Percentiles rank a stretch among this genome's conserved stretches.
Evolutionary conservation across 352 stramenopile species (phyloP).

Genomic region (Phytopythium kandeliae): DNA sequence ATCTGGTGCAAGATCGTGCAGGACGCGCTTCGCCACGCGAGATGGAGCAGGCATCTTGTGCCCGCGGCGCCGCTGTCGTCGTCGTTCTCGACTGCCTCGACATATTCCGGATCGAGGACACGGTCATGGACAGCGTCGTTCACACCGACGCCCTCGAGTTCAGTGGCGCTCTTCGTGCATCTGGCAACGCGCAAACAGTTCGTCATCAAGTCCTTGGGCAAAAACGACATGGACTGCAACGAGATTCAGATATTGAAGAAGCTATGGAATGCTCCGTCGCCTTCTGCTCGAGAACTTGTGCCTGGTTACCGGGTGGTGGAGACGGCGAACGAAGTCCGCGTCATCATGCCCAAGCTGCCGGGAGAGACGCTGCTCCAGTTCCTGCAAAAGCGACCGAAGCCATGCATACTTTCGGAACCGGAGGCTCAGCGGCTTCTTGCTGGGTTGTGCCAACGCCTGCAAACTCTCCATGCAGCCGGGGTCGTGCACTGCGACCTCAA

Average conservation of each 20-base stretch:
- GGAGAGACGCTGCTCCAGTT: conserved; percentile 40
- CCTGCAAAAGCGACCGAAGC: conserved; percentile 14
- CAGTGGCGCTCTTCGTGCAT: conserved; percentile 4
- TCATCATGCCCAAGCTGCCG: conserved; percentile 52
- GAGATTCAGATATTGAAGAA: conserved; percentile 41
- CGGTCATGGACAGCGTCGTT: background rate
- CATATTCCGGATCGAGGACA: background rate
- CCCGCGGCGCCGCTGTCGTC: conserved; percentile 7
- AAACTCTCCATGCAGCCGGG: conserved; percentile 87
- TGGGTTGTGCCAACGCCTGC: conserved; percentile 70
- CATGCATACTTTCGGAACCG: conserved; percentile 17
- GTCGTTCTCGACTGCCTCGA: background rate
- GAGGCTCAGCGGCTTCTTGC: conserved; percentile 36
- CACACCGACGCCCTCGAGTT: background rate
- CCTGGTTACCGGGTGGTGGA: conserved; percentile 46
- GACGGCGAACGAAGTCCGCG: conserved; percentile 28
- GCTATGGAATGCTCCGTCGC: conserved; percentile 11
- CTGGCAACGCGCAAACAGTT: conserved; percentile 17
- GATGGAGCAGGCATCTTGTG: conserved; percentile 26
- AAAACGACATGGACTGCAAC: conserved; percentile 14
- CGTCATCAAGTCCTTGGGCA: conserved; percentile 37
- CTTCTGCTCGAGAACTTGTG: conserved; percentile 20
- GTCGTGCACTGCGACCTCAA: conserved; percentile 98
- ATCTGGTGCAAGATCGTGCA: conserved; percentile 44
- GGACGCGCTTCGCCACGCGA: conserved; percentile 29